Evolutionary conservation across 2,329 filamentous ascomycete genomes (phyloP).

Genomic region (Pestalotiopsis sp.): DNA sequence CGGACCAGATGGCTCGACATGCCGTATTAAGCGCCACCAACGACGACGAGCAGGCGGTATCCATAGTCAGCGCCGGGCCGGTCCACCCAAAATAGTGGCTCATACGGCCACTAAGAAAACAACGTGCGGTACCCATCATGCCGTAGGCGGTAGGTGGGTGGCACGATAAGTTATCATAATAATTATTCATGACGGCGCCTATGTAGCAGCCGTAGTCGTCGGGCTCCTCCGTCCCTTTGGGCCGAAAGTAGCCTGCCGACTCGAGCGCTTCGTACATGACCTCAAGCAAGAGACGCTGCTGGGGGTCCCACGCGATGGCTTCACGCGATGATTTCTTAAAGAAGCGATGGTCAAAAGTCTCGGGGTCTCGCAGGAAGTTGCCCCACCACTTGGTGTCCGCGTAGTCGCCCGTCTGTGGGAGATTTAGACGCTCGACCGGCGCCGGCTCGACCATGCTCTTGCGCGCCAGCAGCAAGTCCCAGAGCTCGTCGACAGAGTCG

Average conservation of each 20-base stretch:
- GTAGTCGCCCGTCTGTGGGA: conserved; percentile 9
- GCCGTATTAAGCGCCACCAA: conserved; percentile 40
- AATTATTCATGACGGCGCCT: conserved; percentile 37
- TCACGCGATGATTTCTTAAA: conserved; percentile 25
- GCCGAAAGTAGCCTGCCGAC: conserved; percentile 26
- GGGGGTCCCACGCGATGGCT: conserved; percentile 22
- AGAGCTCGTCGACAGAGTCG: conserved; percentile 32
- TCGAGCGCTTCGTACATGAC: conserved; percentile 29
- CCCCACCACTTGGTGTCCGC: conserved; percentile 29
- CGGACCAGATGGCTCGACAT: conserved; percentile 30
- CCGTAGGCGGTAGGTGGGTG: conserved; percentile 39
- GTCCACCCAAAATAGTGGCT: conserved; percentile 38
- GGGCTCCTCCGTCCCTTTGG: conserved; percentile 12
- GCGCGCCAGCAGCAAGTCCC: conserved; percentile 28
- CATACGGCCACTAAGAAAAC: conserved; percentile 31
- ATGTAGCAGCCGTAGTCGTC: conserved; percentile 39
- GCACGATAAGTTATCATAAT: conserved; percentile 41
- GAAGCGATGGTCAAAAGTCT: conserved; percentile 28
- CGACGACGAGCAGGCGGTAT: conserved; percentile 42
- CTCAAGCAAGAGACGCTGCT: conserved; percentile 22
- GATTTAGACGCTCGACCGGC: not conserved
- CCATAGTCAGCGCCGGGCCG: conserved; percentile 32
- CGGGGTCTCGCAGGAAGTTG: conserved; percentile 27
- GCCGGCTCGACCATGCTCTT: conserved; percentile 9
- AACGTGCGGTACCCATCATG: conserved; percentile 28